Evolutionary conservation across 192 early-diverging fungal species (phyloP).

Genomic region (Oehlia diaphana): DNA sequence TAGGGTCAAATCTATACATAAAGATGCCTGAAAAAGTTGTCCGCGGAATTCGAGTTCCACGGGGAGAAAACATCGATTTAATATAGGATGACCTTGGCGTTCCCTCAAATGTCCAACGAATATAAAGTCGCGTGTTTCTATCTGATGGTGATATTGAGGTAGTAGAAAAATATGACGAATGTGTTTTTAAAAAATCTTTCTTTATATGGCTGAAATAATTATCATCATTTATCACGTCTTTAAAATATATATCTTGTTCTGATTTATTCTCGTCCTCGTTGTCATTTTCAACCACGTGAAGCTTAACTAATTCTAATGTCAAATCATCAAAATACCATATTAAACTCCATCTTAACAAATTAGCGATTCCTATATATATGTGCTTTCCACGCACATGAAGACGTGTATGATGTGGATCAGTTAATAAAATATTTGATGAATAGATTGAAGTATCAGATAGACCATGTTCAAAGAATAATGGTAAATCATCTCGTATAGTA

Average conservation of each 20-base stretch:
- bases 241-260: constrained; percentile 21
- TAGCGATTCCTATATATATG: constrained; percentile 50
- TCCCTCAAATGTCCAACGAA: constrained; percentile 27
- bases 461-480: constrained; percentile 53
- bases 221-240: not conserved
- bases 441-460: constrained; percentile 49
- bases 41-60: constrained; percentile 3
- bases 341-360: constrained; percentile 57
- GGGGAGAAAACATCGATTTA: constrained; percentile 9
- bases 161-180: not conserved
- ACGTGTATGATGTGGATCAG: constrained; percentile 56
- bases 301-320: constrained; percentile 45
- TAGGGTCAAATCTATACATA: constrained; percentile 23
- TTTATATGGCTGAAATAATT: not conserved
- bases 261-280: constrained; percentile 20
- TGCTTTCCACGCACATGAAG: constrained; percentile 48
- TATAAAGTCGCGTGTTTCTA: constrained; percentile 23
- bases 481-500: constrained; percentile 48
- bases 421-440: constrained; percentile 47
- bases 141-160: not conserved
- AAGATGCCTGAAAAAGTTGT: constrained; percentile 25
- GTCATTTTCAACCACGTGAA: constrained; percentile 39
- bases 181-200: not conserved
- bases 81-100: constrained; percentile 14
- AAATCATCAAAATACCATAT: constrained; percentile 54